A percentile compares a stretch with the other conserved stretches of the same genome.
Conservation (phyloP, 768 basidiomycete genomes). For the Suillus tomentosus region DNA sequence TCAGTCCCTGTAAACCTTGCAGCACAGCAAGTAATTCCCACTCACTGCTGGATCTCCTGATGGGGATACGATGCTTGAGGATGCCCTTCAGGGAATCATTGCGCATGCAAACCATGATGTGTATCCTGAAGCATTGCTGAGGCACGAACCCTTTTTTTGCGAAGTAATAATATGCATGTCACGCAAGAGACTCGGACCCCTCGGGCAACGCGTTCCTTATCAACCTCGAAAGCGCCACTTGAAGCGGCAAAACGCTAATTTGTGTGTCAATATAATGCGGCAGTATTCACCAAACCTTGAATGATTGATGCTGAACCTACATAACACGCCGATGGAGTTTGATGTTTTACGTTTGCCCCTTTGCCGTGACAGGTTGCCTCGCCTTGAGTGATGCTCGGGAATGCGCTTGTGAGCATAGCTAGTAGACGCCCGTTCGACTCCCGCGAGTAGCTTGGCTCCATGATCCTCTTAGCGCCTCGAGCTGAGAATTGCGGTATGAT, state of each 20-base stretch:
- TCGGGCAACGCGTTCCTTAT: background rate
- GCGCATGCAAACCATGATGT: slow-evolving; percentile 5
- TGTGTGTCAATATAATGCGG: background rate
- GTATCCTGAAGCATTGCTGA: background rate
- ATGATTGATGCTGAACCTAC: background rate
- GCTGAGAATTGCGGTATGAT: background rate
- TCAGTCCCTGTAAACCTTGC: background rate
- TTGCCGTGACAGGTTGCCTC: background rate
- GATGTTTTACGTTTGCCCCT: background rate
- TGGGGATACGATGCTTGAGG: background rate
- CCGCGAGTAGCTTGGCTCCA: background rate
- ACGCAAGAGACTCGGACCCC: background rate
- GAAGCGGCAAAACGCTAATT: background rate
- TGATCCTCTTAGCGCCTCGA: background rate
- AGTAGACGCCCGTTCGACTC: background rate
- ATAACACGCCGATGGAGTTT: background rate
- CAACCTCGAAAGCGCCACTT: background rate
- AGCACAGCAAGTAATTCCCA: background rate
- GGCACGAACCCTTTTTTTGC: slow-evolving; percentile 3
- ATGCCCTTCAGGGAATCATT: background rate
- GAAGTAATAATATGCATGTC: background rate
- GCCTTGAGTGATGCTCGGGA: background rate
- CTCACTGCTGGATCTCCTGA: background rate
- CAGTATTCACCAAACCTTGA: background rate
- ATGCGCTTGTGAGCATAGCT: background rate